phyloP scores from a whole-genome alignment of 345 rosid genomes.

The Noccaea bulbosa region DNA sequence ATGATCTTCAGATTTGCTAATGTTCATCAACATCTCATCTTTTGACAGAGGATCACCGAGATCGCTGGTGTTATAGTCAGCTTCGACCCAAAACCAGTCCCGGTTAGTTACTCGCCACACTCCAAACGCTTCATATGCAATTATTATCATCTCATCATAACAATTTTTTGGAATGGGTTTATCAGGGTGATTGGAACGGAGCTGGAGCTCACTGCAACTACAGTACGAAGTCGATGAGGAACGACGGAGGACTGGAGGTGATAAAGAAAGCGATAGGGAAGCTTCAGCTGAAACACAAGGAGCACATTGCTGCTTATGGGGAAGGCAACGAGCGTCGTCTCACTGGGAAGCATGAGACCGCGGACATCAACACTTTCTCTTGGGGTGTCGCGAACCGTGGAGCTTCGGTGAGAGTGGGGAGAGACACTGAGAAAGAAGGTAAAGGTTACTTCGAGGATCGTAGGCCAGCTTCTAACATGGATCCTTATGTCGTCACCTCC shows the following conservation, averaged over 20 bases:
- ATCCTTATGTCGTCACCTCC: conserved; percentile 79
- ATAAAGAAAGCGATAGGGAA: conserved; percentile 83
- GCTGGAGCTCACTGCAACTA: conserved; percentile 96
- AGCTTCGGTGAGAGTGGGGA: conserved; percentile 70
- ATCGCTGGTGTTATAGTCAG: conserved; percentile 77
- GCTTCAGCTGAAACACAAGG: conserved; percentile 71
- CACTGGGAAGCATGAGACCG: conserved; percentile 79
- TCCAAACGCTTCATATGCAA: neutral
- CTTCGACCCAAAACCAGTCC: conserved; percentile 63
- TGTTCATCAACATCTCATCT: neutral
- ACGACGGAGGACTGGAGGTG: conserved; percentile 65
- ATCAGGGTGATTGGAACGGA: conserved; percentile 93
- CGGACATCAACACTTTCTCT: conserved; percentile 72
- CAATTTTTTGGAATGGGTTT: neutral
- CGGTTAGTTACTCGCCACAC: conserved; percentile 40
- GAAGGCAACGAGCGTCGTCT: conserved; percentile 91
- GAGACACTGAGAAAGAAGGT: conserved; percentile 72
- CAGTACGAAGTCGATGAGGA: conserved; percentile 88
- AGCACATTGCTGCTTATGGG: conserved; percentile 86
- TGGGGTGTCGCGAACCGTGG: conserved; percentile 87
- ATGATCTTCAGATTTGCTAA: neutral
- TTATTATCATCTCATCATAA: neutral
- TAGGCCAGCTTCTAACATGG: conserved; percentile 85
- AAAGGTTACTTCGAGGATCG: conserved; percentile 82
- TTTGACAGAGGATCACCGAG: conserved; percentile 65